Conservation (phyloP, 228 moss, liverwort and hornwort species). For the Sphagnum fallax region DNA sequence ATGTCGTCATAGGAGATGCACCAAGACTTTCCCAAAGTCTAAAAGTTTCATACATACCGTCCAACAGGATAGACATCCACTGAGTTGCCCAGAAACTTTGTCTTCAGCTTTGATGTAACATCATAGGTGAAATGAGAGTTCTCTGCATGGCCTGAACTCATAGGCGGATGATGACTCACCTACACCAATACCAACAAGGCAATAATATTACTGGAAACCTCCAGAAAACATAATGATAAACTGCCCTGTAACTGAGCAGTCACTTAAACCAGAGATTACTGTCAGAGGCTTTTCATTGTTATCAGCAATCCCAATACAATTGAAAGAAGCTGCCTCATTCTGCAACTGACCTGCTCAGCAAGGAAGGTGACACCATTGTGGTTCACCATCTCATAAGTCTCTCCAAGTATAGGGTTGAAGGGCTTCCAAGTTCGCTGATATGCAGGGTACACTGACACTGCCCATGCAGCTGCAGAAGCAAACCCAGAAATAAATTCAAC, state of each 20-base stretch:
- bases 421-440: slow-evolving; percentile 17
- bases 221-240: neutral
- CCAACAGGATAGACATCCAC: slow-evolving; percentile 70
- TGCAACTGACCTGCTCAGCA: slow-evolving; percentile 57
- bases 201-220: too few relatives aligned
- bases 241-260: neutral
- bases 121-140: slow-evolving; percentile 66
- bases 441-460: slow-evolving; percentile 19
- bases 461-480: slow-evolving; percentile 24
- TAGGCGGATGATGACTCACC: slow-evolving; percentile 81
- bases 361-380: slow-evolving; percentile 25
- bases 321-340: neutral
- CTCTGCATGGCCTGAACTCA: slow-evolving; percentile 69
- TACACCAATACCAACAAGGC: slow-evolving; percentile 5
- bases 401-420: slow-evolving; percentile 23
- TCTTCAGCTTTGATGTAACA: slow-evolving; percentile 75
- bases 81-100: slow-evolving; percentile 72
- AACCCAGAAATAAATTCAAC: neutral
- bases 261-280: neutral
- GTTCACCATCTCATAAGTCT: slow-evolving; percentile 33
- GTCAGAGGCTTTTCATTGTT: too few relatives aligned
- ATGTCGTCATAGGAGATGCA: too few relatives aligned
- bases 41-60: slow-evolving; percentile 28
- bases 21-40: too few relatives aligned
- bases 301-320: too few relatives aligned